Evolutionary conservation across 805 yeast genomes (phyloP).

Genomic region (Zygoascus flipseniorum): DNA sequence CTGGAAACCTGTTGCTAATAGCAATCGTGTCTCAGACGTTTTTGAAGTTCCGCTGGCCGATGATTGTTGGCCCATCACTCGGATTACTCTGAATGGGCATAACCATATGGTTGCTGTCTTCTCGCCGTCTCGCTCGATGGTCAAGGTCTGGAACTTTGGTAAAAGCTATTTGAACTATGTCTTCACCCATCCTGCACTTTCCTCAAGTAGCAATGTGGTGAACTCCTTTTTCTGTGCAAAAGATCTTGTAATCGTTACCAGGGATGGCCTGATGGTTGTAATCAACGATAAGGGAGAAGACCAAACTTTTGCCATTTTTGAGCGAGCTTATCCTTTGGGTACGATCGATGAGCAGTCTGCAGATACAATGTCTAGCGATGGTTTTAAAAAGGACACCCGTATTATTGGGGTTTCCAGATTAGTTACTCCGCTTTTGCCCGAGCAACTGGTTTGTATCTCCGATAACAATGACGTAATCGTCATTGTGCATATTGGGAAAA

Average conservation of each 20-base stretch:
- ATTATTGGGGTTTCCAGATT: slow-evolving; percentile 36
- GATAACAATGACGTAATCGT: slow-evolving; percentile 46
- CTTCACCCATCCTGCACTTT: neutral
- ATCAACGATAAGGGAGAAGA: slow-evolving; percentile 1
- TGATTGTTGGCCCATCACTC: slow-evolving; percentile 23
- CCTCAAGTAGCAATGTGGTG: neutral
- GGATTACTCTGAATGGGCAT: slow-evolving; percentile 13
- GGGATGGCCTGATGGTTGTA: slow-evolving; percentile 7
- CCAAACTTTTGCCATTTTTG: slow-evolving; percentile 3
- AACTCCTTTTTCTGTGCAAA: slow-evolving; percentile 10
- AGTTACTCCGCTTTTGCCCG: slow-evolving; percentile 65
- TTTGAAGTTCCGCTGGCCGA: slow-evolving; percentile 16
- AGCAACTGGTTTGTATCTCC: slow-evolving; percentile 52
- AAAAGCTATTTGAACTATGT: slow-evolving; percentile 2
- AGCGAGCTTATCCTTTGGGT: neutral
- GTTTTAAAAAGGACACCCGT: neutral
- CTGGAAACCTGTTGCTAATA: slow-evolving; percentile 39
- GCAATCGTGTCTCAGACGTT: slow-evolving; percentile 6
- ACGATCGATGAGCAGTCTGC: neutral
- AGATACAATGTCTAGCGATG: neutral
- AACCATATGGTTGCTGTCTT: slow-evolving; percentile 10
- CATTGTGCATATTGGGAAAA: slow-evolving; percentile 51
- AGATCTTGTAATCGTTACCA: slow-evolving; percentile 17
- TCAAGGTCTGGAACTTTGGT: slow-evolving; percentile 11
- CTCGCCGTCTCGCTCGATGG: slow-evolving; percentile 2